Percentiles rank a stretch among this genome's conserved stretches.
These are phyloP conservation scores for Pythium oligandrum DNA, from an alignment of 352 stramenopile genomes.

Conservation along the genomic window DNA sequence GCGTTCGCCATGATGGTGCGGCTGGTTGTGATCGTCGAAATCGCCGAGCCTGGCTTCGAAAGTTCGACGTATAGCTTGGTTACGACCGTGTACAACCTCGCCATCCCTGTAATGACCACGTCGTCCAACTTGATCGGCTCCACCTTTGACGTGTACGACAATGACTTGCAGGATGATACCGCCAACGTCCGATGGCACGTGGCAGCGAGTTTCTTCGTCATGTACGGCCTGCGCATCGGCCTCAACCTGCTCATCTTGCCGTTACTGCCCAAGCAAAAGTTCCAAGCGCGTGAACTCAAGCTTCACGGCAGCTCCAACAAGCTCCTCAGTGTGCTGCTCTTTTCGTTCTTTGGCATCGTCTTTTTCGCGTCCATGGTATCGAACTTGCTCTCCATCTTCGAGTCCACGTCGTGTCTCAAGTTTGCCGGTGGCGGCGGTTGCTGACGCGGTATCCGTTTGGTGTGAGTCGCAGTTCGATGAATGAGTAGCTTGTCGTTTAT, in stretches of 20 bases:
- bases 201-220: conserved; percentile 43
- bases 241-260: conserved; percentile 37
- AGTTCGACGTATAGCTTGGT: conserved; percentile 73
- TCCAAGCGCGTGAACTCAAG: conserved; percentile 45
- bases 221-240: conserved; percentile 44
- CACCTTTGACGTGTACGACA: conserved; percentile 54
- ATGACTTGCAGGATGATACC: conserved; percentile 47
- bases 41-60: conserved; percentile 69
- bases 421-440: conserved; percentile 63
- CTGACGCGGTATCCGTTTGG: conserved; percentile 5
- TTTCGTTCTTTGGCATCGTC: conserved; percentile 31
- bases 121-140: conserved; percentile 56
- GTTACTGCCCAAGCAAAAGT: conserved; percentile 53
- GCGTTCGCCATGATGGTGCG: conserved; percentile 71
- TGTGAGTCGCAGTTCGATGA: too few relatives aligned
- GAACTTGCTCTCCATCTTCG: conserved; percentile 62
- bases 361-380: conserved; percentile 43
- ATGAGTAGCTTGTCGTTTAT: too few relatives aligned
- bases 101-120: conserved; percentile 47
- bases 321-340: conserved; percentile 25
- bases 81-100: conserved; percentile 75
- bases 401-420: conserved; percentile 43
- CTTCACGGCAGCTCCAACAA: conserved; percentile 37
- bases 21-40: conserved; percentile 74
- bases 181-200: conserved; percentile 51